These are phyloP conservation scores for Volvox africanus DNA, from an alignment of 139 green algal genomes.

Conservation along the genomic window DNA sequence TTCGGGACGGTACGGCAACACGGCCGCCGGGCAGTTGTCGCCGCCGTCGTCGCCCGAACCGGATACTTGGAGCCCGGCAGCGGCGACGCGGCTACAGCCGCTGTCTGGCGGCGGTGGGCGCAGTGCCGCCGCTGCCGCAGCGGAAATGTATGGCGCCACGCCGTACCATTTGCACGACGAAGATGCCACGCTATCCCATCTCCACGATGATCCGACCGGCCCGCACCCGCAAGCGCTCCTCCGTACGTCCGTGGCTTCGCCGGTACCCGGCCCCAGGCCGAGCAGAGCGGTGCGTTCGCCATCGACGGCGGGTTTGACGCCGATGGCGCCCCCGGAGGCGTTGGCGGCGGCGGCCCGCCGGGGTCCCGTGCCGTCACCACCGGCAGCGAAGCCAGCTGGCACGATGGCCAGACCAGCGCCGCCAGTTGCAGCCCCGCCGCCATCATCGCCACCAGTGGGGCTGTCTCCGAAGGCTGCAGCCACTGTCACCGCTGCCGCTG, in stretches of 20 bases:
- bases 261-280: not conserved
- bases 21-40: not conserved
- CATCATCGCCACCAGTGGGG: not conserved
- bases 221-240: not conserved
- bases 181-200: not conserved
- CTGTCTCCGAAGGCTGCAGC: not conserved
- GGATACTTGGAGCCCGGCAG: not conserved
- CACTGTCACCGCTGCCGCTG: not conserved
- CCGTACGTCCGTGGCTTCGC: not conserved
- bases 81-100: not conserved
- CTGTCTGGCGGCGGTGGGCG: not conserved
- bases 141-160: not conserved
- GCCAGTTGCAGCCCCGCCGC: too few relatives aligned
- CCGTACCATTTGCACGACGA: not conserved
- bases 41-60: not conserved
- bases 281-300: not conserved
- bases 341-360: not conserved
- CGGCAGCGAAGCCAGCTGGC: constrained; percentile 4
- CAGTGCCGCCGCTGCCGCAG: not conserved
- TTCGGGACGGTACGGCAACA: not conserved
- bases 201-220: not conserved
- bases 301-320: not conserved
- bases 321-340: not conserved
- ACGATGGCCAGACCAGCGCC: not conserved
- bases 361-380: not conserved